phyloP scores from a whole-genome alignment of 2,329 filamentous ascomycete genomes.

The Phialophora macrospora region DNA sequence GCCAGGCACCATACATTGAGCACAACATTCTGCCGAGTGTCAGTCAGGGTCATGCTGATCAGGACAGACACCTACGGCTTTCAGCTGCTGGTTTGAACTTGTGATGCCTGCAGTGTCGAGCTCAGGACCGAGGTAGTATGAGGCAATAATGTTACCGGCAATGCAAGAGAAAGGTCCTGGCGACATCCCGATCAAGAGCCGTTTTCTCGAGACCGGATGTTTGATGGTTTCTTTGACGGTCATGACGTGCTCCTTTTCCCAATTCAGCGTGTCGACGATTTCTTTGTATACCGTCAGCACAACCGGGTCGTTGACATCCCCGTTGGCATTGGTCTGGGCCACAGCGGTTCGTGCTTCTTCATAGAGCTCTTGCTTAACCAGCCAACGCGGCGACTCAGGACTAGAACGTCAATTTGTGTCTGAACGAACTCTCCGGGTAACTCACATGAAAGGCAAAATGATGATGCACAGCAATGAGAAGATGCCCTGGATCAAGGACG shows the following conservation, averaged over 20 bases:
- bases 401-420: not conserved
- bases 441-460: conserved; percentile 45
- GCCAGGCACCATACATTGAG: conserved; percentile 58
- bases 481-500: conserved; percentile 21
- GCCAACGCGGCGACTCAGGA: conserved; percentile 34
- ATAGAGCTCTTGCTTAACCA: conserved; percentile 35
- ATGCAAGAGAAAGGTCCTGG: conserved; percentile 16
- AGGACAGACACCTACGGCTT: conserved; percentile 41
- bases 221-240: conserved; percentile 18
- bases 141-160: conserved; percentile 48
- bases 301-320: conserved; percentile 17
- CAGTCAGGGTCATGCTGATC: not conserved
- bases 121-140: conserved; percentile 51
- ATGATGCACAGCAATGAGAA: conserved; percentile 42
- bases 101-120: conserved; percentile 56
- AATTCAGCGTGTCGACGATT: conserved; percentile 27
- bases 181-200: conserved; percentile 15
- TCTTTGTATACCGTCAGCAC: conserved; percentile 19
- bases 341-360: conserved; percentile 31
- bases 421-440: conserved; percentile 12
- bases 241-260: conserved; percentile 31
- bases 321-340: conserved; percentile 21
- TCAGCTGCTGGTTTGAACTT: conserved; percentile 50
- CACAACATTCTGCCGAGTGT: conserved; percentile 51
- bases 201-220: conserved; percentile 13